Percentiles rank a stretch among this genome's conserved stretches.
phyloP scores from a whole-genome alignment of 805 yeast species.

The Zygosaccharomyces lentus region DNA sequence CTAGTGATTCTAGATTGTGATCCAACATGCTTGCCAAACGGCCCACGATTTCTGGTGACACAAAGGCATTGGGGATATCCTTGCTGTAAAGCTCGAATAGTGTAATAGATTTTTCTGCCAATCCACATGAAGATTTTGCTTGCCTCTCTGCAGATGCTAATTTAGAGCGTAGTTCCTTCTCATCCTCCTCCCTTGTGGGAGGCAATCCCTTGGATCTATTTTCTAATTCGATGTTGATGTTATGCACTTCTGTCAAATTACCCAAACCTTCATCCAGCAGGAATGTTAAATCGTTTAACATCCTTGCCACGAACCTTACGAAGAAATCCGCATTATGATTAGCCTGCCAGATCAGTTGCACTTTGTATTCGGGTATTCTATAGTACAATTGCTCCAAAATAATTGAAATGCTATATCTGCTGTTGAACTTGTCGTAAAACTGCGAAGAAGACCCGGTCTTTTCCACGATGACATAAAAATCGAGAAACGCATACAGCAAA shows the following conservation, averaged over 20 bases:
- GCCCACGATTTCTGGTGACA: slow-evolving; percentile 84
- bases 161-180: slow-evolving; percentile 56
- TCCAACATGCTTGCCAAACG: slow-evolving; percentile 94
- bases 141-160: slow-evolving; percentile 63
- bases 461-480: slow-evolving; percentile 90
- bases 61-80: slow-evolving; percentile 83
- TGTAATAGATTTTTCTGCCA: slow-evolving; percentile 77
- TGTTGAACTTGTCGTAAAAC: slow-evolving; percentile 92
- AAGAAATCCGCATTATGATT: slow-evolving; percentile 73
- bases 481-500: slow-evolving; percentile 76
- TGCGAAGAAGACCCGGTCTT: slow-evolving; percentile 94
- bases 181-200: slow-evolving; percentile 44
- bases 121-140: slow-evolving; percentile 76
- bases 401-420: slow-evolving; percentile 79
- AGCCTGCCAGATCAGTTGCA: slow-evolving; percentile 66
- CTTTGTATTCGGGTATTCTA: slow-evolving; percentile 58
- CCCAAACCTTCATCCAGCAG: slow-evolving; percentile 85
- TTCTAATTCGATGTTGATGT: slow-evolving; percentile 60
- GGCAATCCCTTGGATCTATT: slow-evolving; percentile 41
- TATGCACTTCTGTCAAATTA: slow-evolving; percentile 73
- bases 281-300: slow-evolving; percentile 91
- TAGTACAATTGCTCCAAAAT: slow-evolving; percentile 79
- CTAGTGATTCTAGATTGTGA: slow-evolving; percentile 85
- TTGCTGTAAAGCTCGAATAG: slow-evolving; percentile 76
- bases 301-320: slow-evolving; percentile 86